Evolutionary conservation across 1,284 basidiomycete genomes (phyloP).

Genomic region (Cryptococcus amylolentus): DNA sequence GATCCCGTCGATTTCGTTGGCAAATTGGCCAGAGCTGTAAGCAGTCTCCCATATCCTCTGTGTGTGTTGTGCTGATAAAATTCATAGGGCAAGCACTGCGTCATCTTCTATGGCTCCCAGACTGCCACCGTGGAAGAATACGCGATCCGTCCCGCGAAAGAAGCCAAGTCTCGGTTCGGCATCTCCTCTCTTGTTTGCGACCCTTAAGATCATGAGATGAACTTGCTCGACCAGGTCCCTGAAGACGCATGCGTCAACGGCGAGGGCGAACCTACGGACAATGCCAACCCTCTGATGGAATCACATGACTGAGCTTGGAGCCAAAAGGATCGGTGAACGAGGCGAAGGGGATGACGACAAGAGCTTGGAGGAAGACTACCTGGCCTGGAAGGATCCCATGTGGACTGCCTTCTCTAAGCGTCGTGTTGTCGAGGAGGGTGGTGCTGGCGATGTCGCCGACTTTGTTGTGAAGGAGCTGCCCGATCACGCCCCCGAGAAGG

Average conservation of each 20-base stretch:
- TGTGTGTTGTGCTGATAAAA: not conserved
- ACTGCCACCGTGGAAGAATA: conserved; percentile 96
- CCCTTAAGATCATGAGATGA: conserved; percentile 96
- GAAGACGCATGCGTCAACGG: conserved; percentile 81
- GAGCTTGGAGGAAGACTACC: conserved; percentile 99
- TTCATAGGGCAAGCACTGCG: conserved; percentile 81
- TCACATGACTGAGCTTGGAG: conserved; percentile 84
- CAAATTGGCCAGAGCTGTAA: conserved; percentile 83
- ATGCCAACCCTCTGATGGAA: conserved; percentile 92
- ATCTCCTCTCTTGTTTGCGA: conserved; percentile 90
- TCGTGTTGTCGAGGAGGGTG: conserved; percentile 90
- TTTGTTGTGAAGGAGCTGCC: conserved; percentile 80
- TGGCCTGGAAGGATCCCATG: conserved; percentile 99
- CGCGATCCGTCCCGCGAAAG: conserved; percentile 86
- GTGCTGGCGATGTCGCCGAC: conserved; percentile 91
- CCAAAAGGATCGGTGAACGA: conserved; percentile 76
- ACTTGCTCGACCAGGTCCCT: conserved; percentile 86
- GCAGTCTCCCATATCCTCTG: conserved; percentile 42
- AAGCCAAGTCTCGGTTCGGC: conserved; percentile 90
- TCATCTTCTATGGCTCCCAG: conserved; percentile 94
- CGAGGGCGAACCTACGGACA: conserved; percentile 98
- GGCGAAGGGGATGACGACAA: conserved; percentile 99
- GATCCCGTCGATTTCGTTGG: conserved; percentile 84
- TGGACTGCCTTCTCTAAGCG: conserved; percentile 79
- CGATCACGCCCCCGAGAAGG: conserved; percentile 71